Conservation (phyloP, 1,284 basidiomycete species). For the Ceratobasidium theobromae region DNA sequence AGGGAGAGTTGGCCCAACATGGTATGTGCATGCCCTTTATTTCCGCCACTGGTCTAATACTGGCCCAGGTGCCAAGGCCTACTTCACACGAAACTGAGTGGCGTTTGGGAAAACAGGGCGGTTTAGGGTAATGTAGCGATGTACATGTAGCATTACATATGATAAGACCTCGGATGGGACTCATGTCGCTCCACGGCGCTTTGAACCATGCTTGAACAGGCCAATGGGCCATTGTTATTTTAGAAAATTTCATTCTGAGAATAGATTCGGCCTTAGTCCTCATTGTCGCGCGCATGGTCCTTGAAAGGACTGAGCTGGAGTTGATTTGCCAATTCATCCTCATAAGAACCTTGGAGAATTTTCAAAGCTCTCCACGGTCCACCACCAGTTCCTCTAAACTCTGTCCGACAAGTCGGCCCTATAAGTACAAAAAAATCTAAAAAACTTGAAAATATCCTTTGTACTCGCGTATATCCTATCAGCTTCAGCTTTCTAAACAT, state of each 20-base stretch:
- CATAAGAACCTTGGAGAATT: constrained; percentile 22
- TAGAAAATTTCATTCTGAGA: not conserved
- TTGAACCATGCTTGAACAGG: too few relatives aligned
- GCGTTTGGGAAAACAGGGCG: not conserved
- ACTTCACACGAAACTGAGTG: constrained; percentile 73
- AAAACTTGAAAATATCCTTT: constrained; percentile 50
- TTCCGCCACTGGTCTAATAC: not conserved
- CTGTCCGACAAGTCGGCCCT: constrained; percentile 19
- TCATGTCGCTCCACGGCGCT: too few relatives aligned
- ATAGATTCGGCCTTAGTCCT: not conserved
- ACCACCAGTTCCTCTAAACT: constrained; percentile 35
- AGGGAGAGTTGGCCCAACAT: constrained; percentile 75
- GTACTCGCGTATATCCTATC: constrained; percentile 27
- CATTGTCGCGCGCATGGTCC: not conserved
- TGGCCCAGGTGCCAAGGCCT: constrained; percentile 61
- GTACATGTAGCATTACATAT: constrained; percentile 19
- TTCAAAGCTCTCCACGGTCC: constrained; percentile 25
- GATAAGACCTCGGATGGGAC: not conserved
- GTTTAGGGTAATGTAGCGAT: not conserved
- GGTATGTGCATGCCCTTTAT: constrained; percentile 46
- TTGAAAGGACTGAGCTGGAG: constrained; percentile 4
- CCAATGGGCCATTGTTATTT: not conserved
- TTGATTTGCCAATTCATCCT: constrained; percentile 9
- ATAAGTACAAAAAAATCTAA: constrained; percentile 46
- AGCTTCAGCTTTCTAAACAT: constrained; percentile 25